phyloP scores from a whole-genome alignment of 371 early-diverging fungal genomes.

The Rhizopus delemar region DNA sequence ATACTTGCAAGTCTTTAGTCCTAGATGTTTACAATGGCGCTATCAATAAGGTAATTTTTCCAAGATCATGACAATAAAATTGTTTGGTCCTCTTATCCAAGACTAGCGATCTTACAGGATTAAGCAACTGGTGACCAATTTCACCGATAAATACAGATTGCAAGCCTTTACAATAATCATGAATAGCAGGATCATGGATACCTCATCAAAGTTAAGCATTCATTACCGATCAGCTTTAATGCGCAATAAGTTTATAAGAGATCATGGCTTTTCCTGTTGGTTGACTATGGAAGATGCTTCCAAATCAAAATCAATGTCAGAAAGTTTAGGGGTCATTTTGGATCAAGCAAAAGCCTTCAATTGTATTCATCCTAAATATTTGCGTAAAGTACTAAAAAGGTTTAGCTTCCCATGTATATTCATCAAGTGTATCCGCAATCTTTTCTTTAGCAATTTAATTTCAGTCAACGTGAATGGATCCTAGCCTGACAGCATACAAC shows the following conservation, averaged over 20 bases:
- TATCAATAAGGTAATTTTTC: neutral
- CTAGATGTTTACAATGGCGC: neutral
- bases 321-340: conserved; percentile 9
- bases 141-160: conserved; percentile 8
- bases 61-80: neutral
- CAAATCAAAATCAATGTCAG: neutral
- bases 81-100: conserved; percentile 16
- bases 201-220: too few species aligned
- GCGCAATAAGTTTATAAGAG: conserved; percentile 5
- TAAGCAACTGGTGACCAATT: conserved; percentile 15
- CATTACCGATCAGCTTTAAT: neutral
- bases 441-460: too few species aligned
- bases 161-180: conserved; percentile 6
- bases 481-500: too few species aligned
- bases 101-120: conserved; percentile 11
- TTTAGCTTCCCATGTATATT: too few species aligned
- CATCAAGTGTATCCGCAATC: too few species aligned
- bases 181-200: neutral
- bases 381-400: neutral
- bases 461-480: too few species aligned
- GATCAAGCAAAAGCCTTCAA: conserved; percentile 23
- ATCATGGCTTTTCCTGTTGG: neutral
- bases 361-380: conserved; percentile 14
- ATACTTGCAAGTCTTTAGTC: neutral
- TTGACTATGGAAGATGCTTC: conserved; percentile 1